Evolutionary conservation across 768 basidiomycete genomes (phyloP), one percentile per base, ranked within the genome.

Genomic region (Saitozyma podzolica): DNA sequence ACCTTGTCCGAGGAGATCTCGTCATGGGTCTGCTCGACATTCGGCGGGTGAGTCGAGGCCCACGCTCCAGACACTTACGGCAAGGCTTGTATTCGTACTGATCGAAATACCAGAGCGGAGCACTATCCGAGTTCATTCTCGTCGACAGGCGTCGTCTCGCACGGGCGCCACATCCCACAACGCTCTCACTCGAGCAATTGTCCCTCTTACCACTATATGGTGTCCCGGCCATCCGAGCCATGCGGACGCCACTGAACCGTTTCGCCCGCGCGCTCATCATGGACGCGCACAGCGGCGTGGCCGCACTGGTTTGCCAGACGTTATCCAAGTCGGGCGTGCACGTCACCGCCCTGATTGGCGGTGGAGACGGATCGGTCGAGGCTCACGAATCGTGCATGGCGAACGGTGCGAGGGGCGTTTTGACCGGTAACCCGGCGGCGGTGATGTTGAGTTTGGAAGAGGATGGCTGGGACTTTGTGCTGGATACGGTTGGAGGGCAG

Each of bases 61-160:
- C 57, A 53, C n/a, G 20, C 6, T 29, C 37, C n/a, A 39, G 51
- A 52, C 9, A 20, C 2, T 9, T 29, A 50, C 37, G 19, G 8
- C 45, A 9, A 42, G 62, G 47, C 68, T 63, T 40, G 63, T 59
- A 39, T 11, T 58, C 52, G 50, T 55, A 14, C 66, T 92, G 90
- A 88, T 86, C 67, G 92, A 92, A 54, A 89, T 89, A 8, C 83
- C 66, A 92, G 90, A 88, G 86, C 67, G 92, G 93, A 54, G 90
- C 90, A 7, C 83, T 95, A 19, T 84, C 90, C n/a, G 91, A 96
- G 80, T 95, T 91, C 81, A 85, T 95, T 63, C 82, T 90, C 29
- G 84, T 88, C 20, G 91, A 95, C 73, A 86, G 89, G 39, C 88
- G 87, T 71, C 85, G 89, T 13, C 79, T 94, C 0, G 85, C 88